These are phyloP conservation scores for Ophiocordyceps camponoti-floridani DNA, from an alignment of 2,329 filamentous ascomycete genomes.

Conservation along the genomic window DNA sequence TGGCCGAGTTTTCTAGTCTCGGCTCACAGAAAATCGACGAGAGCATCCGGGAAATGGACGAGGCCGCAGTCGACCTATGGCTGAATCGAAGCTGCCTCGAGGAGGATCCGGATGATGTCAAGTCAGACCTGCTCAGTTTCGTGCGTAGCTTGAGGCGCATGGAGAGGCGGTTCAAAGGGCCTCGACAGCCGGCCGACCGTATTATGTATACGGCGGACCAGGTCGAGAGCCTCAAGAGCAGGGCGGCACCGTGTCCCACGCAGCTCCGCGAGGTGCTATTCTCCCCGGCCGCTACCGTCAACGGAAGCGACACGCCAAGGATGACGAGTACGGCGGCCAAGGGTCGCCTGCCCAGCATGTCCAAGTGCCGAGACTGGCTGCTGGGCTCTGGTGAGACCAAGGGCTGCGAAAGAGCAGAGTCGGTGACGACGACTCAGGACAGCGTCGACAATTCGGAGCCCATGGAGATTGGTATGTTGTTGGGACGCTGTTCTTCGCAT, in stretches of 20 bases:
- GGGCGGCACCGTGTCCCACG: not conserved
- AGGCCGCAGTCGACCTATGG: slow-evolving; percentile 10
- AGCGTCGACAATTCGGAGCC: not conserved
- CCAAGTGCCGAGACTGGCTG: not conserved
- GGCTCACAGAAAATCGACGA: not conserved
- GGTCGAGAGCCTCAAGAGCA: not conserved
- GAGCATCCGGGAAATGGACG: slow-evolving; percentile 6
- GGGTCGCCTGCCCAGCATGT: not conserved
- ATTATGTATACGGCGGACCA: not conserved
- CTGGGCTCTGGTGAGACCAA: too few species aligned
- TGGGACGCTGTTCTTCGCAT: not conserved
- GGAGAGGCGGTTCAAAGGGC: too few species aligned
- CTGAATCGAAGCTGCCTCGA: not conserved
- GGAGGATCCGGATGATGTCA: too few species aligned
- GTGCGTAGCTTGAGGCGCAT: too few species aligned
- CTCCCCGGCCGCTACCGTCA: not conserved
- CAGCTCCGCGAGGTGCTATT: not conserved
- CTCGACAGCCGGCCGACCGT: not conserved
- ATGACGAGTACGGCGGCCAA: not conserved
- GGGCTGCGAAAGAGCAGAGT: not conserved
- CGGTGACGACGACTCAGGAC: too few species aligned
- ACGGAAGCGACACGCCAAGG: not conserved
- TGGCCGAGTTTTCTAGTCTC: not conserved
- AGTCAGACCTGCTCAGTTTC: too few species aligned
- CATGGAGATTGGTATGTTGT: not conserved